Base-by-base conservation (phyloP, 2,329 filamentous ascomycete genomes). In the Cercospora beticola region DNA sequence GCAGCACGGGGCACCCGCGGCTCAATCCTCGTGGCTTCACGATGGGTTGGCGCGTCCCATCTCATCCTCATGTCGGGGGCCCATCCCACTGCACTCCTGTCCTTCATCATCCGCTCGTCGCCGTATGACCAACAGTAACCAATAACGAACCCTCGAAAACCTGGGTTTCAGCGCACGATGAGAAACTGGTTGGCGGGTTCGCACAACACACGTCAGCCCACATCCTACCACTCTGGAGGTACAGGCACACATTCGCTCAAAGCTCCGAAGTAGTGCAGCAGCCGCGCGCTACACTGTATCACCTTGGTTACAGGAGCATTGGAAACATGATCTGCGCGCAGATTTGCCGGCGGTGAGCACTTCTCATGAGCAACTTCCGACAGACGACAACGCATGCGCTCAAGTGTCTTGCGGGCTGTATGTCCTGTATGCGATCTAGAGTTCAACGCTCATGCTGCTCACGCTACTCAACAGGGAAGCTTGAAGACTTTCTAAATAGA, bases 1-100 rank as follows among this genome's bases (percentile, higher is more conserved):
- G 62, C 62, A 36, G 62, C 62, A 40, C 21, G 62, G 62, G 16
- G 60, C 60, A 62, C 23, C 49, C 26, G 49, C 49, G 14, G 49
- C 49, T 56, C 36, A 23, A n/a, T 56, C 23, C 12, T 14, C 23
- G n/a, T 49, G n/a, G 43, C 23, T 26, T 26, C 21, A n/a, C 36
- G 16, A n/a, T 43, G 36, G 36, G 36, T n/a, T 43, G 36, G 36
- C 36, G 36, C 2, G 16, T 43, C 36, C 36, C 36, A 43, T 43
- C 36, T 16, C 21, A 23, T 56, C 46, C 18, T 52, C 46, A 56
- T 56, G 49, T 56, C 49, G 49, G 49, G 12, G 12, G 14, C 23
- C 23, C 49, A 56, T 56, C 21, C 49, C 49, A 26, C 49, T 56
- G 23, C 49, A 54, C 49, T 56, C 49, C 23, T 56, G 49, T 14